Conservation (phyloP, 2,329 filamentous ascomycete genomes). For the Bipolaris gigantea region DNA sequence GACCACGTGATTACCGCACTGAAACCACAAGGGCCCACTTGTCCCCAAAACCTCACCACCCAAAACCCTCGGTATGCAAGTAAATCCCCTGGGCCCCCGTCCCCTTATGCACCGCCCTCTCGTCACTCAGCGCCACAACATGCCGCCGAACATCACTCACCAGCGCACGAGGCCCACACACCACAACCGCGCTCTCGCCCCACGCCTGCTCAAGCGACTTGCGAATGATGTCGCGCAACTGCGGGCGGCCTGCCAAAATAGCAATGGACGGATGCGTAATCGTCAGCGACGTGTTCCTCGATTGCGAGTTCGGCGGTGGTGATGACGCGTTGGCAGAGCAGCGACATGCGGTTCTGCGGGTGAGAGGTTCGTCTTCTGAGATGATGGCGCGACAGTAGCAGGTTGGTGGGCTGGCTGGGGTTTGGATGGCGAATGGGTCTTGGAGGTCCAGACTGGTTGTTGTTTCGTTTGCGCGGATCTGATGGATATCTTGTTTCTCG, state of each 20-base stretch:
- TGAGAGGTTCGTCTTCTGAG: constrained; percentile 42
- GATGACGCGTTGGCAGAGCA: constrained; percentile 12
- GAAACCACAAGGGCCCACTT: too few species aligned
- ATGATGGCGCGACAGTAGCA: constrained; percentile 57
- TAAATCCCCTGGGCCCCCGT: constrained; percentile 67
- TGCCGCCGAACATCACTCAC: constrained; percentile 58
- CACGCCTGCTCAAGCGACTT: constrained; percentile 59
- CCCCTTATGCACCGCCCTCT: constrained; percentile 68
- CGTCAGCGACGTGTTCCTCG: constrained; percentile 12
- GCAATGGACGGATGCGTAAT: constrained; percentile 40
- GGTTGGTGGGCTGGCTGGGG: constrained; percentile 8
- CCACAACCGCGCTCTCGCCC: constrained; percentile 65
- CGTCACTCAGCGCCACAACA: constrained; percentile 62
- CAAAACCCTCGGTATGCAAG: constrained; percentile 61
- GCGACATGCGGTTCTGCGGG: constrained; percentile 19
- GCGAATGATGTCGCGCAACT: constrained; percentile 55
- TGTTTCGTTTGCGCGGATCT: constrained; percentile 18
- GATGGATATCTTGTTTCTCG: constrained; percentile 19
- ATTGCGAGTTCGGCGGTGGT: background rate
- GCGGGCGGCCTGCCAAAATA: constrained; percentile 56
- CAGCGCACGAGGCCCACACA: constrained; percentile 61
- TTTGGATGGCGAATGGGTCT: constrained; percentile 32
- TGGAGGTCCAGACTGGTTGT: constrained; percentile 9
- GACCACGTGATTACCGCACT: background rate
- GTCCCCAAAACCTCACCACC: constrained; percentile 2